phyloP scores from a whole-genome alignment of 441 rosid species.

The Mallotus repandus region DNA sequence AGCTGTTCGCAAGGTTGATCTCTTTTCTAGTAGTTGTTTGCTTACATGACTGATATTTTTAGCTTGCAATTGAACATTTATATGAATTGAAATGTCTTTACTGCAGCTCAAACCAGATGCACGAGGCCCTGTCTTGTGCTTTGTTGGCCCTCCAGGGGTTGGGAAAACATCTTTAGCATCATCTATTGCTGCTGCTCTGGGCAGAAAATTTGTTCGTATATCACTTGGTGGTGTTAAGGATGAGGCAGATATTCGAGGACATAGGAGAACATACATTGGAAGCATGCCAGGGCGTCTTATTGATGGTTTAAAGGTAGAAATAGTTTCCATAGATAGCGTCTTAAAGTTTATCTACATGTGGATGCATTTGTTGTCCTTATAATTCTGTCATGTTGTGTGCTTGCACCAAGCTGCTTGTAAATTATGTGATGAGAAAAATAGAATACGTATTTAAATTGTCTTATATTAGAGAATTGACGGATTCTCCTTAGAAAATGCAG shows the following conservation, averaged over 20 bases:
- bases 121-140: constrained; percentile 93
- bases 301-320: constrained; percentile 87
- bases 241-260: constrained; percentile 99
- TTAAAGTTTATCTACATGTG: not conserved
- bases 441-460: not conserved
- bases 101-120: constrained; percentile 99
- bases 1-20: constrained; percentile 94
- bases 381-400: constrained; percentile 7
- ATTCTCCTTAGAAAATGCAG: constrained; percentile 3
- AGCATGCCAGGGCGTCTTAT: constrained; percentile 99
- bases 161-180: constrained; percentile 98
- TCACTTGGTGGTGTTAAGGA: constrained; percentile 99
- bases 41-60: constrained; percentile 17
- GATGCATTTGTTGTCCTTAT: not conserved
- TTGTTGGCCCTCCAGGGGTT: constrained; percentile 99
- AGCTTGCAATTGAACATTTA: constrained; percentile 25
- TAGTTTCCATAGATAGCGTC: not conserved
- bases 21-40: constrained; percentile 25
- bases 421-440: not conserved
- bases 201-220: constrained; percentile 89
- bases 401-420: not conserved
- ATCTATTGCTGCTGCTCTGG: constrained; percentile 90
- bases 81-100: constrained; percentile 24
- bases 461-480: not conserved
- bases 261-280: constrained; percentile 96